Evolutionary conservation across 805 yeast species (phyloP).

Genomic region (Myxozyma neglecta): DNA sequence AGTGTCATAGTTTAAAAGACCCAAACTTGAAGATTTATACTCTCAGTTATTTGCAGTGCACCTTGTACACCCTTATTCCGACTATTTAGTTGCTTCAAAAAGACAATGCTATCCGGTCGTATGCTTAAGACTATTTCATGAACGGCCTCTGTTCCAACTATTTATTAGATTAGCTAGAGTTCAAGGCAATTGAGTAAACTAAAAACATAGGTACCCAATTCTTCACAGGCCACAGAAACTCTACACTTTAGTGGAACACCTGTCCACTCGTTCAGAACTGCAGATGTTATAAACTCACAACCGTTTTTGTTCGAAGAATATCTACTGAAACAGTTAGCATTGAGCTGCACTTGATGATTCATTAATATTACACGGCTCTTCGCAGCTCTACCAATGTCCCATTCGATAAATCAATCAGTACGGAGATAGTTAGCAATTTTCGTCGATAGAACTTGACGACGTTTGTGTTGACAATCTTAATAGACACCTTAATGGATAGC

Average conservation of each 20-base stretch:
- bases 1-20: neutral
- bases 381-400: constrained; percentile 50
- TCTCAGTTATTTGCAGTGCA: neutral
- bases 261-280: neutral
- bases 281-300: neutral
- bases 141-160: constrained; percentile 12
- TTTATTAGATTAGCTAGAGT: neutral
- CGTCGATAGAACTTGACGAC: constrained; percentile 33
- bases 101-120: constrained; percentile 7
- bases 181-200: neutral
- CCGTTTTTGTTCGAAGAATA: constrained; percentile 3
- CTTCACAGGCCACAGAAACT: constrained; percentile 20
- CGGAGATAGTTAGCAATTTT: constrained; percentile 39
- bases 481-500: constrained; percentile 32
- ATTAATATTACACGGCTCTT: constrained; percentile 38
- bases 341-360: neutral
- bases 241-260: constrained; percentile 1
- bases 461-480: constrained; percentile 30
- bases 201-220: constrained; percentile 6
- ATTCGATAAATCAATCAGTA: constrained; percentile 38
- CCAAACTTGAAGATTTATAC: neutral
- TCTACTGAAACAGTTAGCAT: constrained; percentile 1
- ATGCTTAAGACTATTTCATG: neutral
- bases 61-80: neutral
- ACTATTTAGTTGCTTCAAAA: constrained; percentile 1